These are phyloP conservation scores for Aureoboletus auriporus DNA, from an alignment of 768 basidiomycete species.

Conservation along the genomic window DNA sequence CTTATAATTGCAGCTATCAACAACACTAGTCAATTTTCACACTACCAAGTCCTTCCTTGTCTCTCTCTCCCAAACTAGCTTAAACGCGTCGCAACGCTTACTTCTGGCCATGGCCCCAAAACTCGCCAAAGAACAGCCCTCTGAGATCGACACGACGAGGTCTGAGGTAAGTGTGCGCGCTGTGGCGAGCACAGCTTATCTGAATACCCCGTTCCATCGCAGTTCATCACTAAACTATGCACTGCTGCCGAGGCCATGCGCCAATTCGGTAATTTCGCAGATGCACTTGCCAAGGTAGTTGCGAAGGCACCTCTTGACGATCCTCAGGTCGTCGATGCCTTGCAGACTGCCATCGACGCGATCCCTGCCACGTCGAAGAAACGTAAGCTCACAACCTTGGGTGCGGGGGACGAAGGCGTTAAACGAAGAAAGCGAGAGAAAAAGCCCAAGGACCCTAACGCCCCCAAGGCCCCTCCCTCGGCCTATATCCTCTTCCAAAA, in stretches of 20 bases:
- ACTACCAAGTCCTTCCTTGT: slow-evolving; percentile 38
- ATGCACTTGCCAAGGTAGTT: slow-evolving; percentile 52
- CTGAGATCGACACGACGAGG: slow-evolving; percentile 26
- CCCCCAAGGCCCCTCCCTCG: slow-evolving; percentile 89
- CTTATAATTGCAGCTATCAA: slow-evolving; percentile 38
- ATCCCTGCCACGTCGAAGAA: slow-evolving; percentile 40
- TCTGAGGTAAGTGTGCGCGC: slow-evolving; percentile 27
- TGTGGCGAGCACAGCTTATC: slow-evolving; percentile 10
- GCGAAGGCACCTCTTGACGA: slow-evolving; percentile 34
- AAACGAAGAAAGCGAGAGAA: slow-evolving; percentile 41
- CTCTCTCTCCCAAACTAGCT: slow-evolving; percentile 19
- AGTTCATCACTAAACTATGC: slow-evolving; percentile 56
- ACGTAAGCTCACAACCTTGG: slow-evolving; percentile 39
- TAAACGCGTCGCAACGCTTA: slow-evolving; percentile 25
- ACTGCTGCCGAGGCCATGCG: slow-evolving; percentile 62
- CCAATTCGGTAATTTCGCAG: slow-evolving; percentile 56
- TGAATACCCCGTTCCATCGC: slow-evolving; percentile 18
- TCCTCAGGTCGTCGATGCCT: slow-evolving; percentile 24
- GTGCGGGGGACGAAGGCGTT: slow-evolving; percentile 36
- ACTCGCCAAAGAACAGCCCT: slow-evolving; percentile 19
- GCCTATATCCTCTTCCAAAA: slow-evolving; percentile 96
- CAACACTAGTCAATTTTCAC: slow-evolving; percentile 36
- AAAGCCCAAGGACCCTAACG: slow-evolving; percentile 82
- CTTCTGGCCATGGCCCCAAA: slow-evolving; percentile 24
- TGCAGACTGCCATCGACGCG: slow-evolving; percentile 30